These are phyloP conservation scores for Nothopassalora personata DNA, from an alignment of 2,329 filamentous ascomycete species.

Conservation along the genomic window DNA sequence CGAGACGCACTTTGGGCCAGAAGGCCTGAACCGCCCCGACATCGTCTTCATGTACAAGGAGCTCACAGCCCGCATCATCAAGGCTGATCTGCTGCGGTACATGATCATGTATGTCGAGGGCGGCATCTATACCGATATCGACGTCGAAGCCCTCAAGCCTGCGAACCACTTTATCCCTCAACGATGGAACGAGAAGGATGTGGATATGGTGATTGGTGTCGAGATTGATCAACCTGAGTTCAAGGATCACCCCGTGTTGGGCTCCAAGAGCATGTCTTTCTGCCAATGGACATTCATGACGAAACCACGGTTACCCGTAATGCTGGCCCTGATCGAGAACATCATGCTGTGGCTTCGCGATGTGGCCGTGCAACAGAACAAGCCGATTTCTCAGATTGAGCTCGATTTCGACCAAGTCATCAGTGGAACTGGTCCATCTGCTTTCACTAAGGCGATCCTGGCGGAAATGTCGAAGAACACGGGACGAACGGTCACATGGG, in stretches of 20 bases:
- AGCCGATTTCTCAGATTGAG: slow-evolving; percentile 55
- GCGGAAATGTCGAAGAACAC: slow-evolving; percentile 54
- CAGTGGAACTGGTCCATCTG: slow-evolving; percentile 65
- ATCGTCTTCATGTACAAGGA: slow-evolving; percentile 58
- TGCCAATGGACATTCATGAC: slow-evolving; percentile 73
- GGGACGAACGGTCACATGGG: slow-evolving; percentile 53
- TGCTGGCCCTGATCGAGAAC: slow-evolving; percentile 62
- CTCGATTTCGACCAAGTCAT: slow-evolving; percentile 69
- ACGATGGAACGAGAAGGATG: slow-evolving; percentile 57
- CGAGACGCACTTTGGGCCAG: slow-evolving; percentile 60
- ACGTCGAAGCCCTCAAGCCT: slow-evolving; percentile 52
- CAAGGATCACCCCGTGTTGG: slow-evolving; percentile 58
- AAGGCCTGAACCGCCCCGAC: slow-evolving; percentile 61
- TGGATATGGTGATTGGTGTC: slow-evolving; percentile 65
- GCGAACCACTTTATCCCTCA: slow-evolving; percentile 58
- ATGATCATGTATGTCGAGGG: slow-evolving; percentile 64
- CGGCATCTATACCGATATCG: slow-evolving; percentile 56
- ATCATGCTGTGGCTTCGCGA: slow-evolving; percentile 62
- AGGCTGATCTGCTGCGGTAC: slow-evolving; percentile 61
- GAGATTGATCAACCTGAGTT: slow-evolving; percentile 67
- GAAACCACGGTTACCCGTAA: slow-evolving; percentile 61
- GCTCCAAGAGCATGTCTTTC: slow-evolving; percentile 63
- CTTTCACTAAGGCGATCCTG: slow-evolving; percentile 62
- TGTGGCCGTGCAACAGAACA: slow-evolving; percentile 54
- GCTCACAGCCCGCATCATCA: slow-evolving; percentile 60